These are phyloP conservation scores for Vitis rupestris DNA, from an alignment of 164 flowering plant genomes.

Conservation along the genomic window DNA sequence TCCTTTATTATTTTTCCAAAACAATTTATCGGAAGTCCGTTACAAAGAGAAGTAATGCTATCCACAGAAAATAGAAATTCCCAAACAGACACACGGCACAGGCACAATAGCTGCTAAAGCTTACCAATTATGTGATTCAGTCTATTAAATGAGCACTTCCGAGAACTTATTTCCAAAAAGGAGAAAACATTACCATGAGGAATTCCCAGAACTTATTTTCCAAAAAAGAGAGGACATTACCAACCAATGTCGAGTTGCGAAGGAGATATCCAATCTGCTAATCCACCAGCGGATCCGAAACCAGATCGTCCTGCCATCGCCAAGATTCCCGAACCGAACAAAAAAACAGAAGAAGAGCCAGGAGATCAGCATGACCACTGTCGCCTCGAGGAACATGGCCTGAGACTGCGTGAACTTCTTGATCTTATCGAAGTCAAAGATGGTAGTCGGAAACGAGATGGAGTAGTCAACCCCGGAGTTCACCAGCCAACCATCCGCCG, in stretches of 20 bases:
- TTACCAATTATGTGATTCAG: no score
- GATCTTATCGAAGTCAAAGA: slow-evolving; percentile 68
- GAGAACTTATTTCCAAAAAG: not conserved
- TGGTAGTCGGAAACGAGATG: slow-evolving; percentile 45
- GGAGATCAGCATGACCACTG: slow-evolving; percentile 47
- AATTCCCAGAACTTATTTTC: not conserved
- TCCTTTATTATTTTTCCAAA: no score
- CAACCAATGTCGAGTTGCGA: slow-evolving; percentile 93
- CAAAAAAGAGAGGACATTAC: slow-evolving; percentile 28
- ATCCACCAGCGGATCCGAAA: slow-evolving; percentile 85
- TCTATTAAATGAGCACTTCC: no score
- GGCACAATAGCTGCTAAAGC: no score
- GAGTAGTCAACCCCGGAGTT: slow-evolving; percentile 55
- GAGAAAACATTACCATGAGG: not conserved
- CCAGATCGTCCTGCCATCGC: slow-evolving; percentile 58
- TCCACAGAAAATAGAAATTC: no score
- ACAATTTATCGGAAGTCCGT: no score
- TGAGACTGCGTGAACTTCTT: slow-evolving; percentile 70
- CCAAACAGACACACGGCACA: no score
- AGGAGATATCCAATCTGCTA: slow-evolving; percentile 79
- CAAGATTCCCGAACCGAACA: slow-evolving; percentile 51
- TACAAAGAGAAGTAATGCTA: no score
- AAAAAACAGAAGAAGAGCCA: slow-evolving; percentile 69
- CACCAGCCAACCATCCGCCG: slow-evolving; percentile 16
- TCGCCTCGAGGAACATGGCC: slow-evolving; percentile 66